Evolutionary conservation across 768 basidiomycete species (phyloP).

Genomic region (Neoboletus magnificus): DNA sequence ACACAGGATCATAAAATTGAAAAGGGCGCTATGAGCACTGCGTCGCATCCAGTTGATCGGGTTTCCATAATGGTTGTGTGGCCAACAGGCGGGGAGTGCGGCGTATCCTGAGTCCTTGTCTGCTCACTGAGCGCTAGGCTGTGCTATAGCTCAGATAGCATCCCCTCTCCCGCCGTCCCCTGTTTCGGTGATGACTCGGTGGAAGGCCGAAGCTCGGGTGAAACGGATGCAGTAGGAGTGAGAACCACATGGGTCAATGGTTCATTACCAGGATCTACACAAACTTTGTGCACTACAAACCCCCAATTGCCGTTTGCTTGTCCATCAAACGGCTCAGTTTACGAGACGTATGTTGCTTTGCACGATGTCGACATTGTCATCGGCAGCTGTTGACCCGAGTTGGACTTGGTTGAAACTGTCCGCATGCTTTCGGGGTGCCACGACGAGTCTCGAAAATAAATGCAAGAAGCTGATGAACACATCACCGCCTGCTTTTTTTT

Average conservation of each 20-base stretch:
- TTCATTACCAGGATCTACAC: not conserved
- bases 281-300: not conserved
- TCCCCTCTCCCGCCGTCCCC: not conserved
- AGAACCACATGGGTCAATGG: not conserved
- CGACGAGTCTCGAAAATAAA: too few species aligned
- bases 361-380: too few species aligned
- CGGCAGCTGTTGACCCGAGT: too few species aligned
- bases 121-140: not conserved
- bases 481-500: too few species aligned
- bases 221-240: not conserved
- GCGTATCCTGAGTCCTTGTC: not conserved
- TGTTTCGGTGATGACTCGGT: not conserved
- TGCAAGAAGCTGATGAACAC: too few species aligned
- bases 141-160: not conserved
- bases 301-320: not conserved
- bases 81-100: not conserved
- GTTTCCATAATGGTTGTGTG: not conserved
- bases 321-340: not conserved
- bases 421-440: too few species aligned
- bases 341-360: too few species aligned
- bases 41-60: not conserved
- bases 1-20: not conserved
- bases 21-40: not conserved
- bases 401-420: not conserved
- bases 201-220: too few species aligned